These are phyloP conservation scores for Xylaria polymorpha DNA, from an alignment of 2,329 filamentous ascomycete species.

Conservation along the genomic window DNA sequence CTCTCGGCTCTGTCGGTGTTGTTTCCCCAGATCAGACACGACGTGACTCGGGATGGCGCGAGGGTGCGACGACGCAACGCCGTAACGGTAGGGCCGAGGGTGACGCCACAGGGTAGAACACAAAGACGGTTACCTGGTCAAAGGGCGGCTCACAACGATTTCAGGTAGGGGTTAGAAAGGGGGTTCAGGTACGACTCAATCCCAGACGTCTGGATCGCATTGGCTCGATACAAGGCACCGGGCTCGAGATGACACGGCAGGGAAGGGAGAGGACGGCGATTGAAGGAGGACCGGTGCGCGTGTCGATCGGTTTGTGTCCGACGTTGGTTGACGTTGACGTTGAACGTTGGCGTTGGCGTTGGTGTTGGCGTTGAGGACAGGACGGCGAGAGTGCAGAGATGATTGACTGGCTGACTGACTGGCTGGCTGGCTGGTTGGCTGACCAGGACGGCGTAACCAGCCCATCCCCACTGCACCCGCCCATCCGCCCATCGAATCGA, in stretches of 20 bases:
- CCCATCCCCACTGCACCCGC: background rate
- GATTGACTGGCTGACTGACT: too few species aligned
- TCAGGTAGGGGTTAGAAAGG: constrained; percentile 10
- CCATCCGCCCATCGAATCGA: background rate
- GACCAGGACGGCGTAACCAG: constrained; percentile 26
- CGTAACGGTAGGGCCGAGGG: background rate
- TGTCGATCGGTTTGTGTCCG: constrained; percentile 11
- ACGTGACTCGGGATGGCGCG: constrained; percentile 13
- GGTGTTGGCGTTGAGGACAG: constrained; percentile 26
- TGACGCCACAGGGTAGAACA: constrained; percentile 21
- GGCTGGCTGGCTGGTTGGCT: too few species aligned
- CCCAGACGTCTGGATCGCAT: constrained; percentile 9
- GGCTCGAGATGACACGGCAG: constrained; percentile 5
- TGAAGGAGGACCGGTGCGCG: constrained; percentile 22
- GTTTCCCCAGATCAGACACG: constrained; percentile 2
- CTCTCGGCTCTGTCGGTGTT: constrained; percentile 17
- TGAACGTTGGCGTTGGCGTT: background rate
- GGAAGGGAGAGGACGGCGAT: constrained; percentile 14
- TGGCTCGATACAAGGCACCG: constrained; percentile 19
- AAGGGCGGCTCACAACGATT: constrained; percentile 15
- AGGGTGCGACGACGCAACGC: constrained; percentile 13
- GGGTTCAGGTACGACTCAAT: constrained; percentile 17
- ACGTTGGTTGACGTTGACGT: background rate
- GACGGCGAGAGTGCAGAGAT: constrained; percentile 23
- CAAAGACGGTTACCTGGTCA: constrained; percentile 23